Evolutionary conservation across 352 stramenopile genomes (phyloP).

Genomic region (Pythium monospermum): DNA sequence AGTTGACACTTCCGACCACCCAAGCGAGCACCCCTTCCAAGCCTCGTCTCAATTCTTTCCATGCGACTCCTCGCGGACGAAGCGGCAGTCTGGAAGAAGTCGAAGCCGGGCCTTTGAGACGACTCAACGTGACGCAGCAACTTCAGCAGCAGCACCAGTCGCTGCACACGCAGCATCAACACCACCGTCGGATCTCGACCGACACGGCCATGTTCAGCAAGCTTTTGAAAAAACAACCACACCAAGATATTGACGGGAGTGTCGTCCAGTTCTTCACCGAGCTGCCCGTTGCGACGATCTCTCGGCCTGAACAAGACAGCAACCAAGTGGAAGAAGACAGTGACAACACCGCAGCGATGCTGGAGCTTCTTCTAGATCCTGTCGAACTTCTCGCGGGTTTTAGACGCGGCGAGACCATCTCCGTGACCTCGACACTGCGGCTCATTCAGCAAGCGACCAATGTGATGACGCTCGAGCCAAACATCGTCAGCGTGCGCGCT

Average conservation of each 20-base stretch:
- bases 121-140: conserved; percentile 41
- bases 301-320: conserved; percentile 19
- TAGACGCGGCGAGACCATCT: conserved; percentile 35
- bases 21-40: conserved; percentile 18
- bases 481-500: conserved; percentile 90
- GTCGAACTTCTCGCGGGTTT: conserved; percentile 32
- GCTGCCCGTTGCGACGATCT: conserved; percentile 43
- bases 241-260: conserved; percentile 47
- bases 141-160: conserved; percentile 17
- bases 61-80: neutral
- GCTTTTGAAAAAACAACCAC: conserved; percentile 48
- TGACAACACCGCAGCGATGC: conserved; percentile 26
- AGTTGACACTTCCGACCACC: neutral
- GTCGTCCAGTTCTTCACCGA: conserved; percentile 54
- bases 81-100: conserved; percentile 22
- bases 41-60: neutral
- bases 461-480: conserved; percentile 33
- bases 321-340: conserved; percentile 30
- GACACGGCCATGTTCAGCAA: conserved; percentile 67
- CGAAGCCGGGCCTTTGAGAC: conserved; percentile 46
- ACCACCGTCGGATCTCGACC: conserved; percentile 67
- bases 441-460: conserved; percentile 55
- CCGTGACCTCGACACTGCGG: conserved; percentile 44
- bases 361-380: conserved; percentile 33
- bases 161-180: conserved; percentile 25